Evolutionary conservation across 176 grass and related monocot genomes (phyloP).

Genomic region (Dendrocalamus sinicus): DNA sequence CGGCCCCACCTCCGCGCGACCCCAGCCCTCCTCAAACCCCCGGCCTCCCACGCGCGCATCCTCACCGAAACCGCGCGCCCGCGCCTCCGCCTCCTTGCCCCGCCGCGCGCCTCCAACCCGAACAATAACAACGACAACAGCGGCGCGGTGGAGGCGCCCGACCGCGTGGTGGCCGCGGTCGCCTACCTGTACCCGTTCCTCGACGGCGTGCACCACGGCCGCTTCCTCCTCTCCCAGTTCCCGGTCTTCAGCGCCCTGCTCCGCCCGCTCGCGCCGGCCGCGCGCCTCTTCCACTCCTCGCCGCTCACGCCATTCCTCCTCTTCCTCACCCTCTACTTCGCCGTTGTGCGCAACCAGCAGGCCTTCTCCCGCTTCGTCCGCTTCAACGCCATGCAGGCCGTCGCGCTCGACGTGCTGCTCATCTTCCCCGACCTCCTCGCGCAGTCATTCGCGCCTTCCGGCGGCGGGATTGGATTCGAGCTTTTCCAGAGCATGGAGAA

Average conservation of each 20-base stretch:
- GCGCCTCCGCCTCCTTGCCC: neutral
- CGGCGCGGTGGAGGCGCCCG: conserved; percentile 61
- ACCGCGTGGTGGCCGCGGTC: conserved; percentile 72
- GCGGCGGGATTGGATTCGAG: conserved; percentile 60
- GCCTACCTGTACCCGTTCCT: conserved; percentile 99
- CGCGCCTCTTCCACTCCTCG: conserved; percentile 78
- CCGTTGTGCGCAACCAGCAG: conserved; percentile 76
- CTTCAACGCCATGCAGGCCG: conserved; percentile 98
- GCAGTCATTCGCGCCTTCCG: conserved; percentile 56
- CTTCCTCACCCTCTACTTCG: conserved; percentile 96
- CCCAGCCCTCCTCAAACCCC: neutral
- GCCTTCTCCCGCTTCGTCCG: conserved; percentile 88
- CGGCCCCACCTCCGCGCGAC: conserved; percentile 34
- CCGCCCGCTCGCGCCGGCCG: conserved; percentile 71
- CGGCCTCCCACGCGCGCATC: neutral
- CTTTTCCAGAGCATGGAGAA: conserved; percentile 74
- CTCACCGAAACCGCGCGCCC: neutral
- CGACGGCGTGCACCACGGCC: conserved; percentile 72
- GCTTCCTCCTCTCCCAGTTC: conserved; percentile 68
- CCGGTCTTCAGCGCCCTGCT: conserved; percentile 66
- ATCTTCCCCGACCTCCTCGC: conserved; percentile 90
- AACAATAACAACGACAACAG: conserved; percentile 59
- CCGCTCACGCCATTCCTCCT: conserved; percentile 83
- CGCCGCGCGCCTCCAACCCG: conserved; percentile 41
- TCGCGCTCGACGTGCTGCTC: conserved; percentile 82